A percentile compares a stretch with the other conserved stretches of the same genome.
Conservation (phyloP, 2,329 filamentous ascomycete species). For the Colletotrichum australisinense region DNA sequence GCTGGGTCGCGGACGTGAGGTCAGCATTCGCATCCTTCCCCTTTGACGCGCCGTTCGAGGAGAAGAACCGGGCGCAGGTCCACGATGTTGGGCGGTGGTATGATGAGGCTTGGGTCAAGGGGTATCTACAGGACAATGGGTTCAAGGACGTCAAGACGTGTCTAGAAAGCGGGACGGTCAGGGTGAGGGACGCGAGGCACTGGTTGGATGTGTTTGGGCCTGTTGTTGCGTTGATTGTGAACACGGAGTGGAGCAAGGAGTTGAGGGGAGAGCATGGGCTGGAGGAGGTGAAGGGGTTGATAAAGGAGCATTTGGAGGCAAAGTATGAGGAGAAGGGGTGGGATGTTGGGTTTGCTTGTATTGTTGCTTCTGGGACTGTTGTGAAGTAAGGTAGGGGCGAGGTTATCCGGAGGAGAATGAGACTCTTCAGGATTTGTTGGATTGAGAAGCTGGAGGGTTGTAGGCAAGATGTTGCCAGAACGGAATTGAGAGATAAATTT, state of each 20-base stretch:
- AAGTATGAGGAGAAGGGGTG: background rate
- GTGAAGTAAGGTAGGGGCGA: background rate
- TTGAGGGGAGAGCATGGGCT: background rate
- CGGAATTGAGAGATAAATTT: accelerated
- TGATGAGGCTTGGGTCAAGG: background rate
- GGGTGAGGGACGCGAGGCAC: background rate
- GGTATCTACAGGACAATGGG: background rate
- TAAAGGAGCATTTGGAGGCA: background rate
- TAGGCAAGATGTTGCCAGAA: background rate
- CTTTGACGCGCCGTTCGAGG: background rate
- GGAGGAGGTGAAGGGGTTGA: background rate
- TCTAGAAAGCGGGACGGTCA: background rate
- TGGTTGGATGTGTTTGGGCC: background rate
- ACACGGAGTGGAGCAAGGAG: background rate
- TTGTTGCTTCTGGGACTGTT: background rate
- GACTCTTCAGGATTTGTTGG: background rate
- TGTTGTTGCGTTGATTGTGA: background rate
- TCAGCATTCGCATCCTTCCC: background rate
- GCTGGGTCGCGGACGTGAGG: background rate
- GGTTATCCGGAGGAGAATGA: background rate
- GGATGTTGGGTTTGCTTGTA: slow-evolving; percentile 19
- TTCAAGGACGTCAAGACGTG: background rate
- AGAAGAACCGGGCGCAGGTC: background rate
- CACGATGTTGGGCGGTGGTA: background rate
- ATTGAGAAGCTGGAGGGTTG: accelerated